Evolutionary conservation across 441 rosid genomes (phyloP).

Genomic region (Pelargonium citronellum): DNA sequence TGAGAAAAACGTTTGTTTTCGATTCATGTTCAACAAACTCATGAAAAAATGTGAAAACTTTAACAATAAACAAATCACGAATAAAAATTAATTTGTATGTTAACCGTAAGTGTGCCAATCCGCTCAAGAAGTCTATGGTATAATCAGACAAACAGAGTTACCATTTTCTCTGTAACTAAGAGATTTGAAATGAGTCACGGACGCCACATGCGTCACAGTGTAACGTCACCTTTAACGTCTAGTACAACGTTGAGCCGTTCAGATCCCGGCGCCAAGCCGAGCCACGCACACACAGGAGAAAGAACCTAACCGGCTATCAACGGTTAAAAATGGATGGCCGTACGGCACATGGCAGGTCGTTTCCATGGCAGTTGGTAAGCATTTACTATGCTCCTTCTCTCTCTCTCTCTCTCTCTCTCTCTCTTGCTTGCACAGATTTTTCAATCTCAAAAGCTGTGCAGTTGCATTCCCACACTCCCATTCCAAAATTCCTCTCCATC

Average conservation of each 20-base stretch:
- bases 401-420: background rate
- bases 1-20: too few species aligned
- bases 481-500: background rate
- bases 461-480: background rate
- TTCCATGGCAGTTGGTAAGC: constrained; percentile 66
- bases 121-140: too few species aligned
- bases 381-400: constrained; percentile 33
- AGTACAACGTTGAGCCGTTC: background rate
- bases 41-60: too few species aligned
- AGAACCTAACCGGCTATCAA: constrained; percentile 21
- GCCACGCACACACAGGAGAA: background rate
- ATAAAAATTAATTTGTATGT: too few species aligned
- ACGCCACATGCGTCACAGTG: background rate
- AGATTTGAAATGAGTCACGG: background rate
- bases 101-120: too few species aligned
- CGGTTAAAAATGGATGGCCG: constrained; percentile 29
- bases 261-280: background rate
- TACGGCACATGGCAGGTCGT: constrained; percentile 45
- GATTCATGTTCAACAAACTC: too few species aligned
- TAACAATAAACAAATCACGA: too few species aligned
- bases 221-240: background rate
- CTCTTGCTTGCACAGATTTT: background rate
- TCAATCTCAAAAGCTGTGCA: constrained; percentile 34
- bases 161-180: too few species aligned
- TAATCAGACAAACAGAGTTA: too few species aligned